Base-by-base conservation (phyloP, 805 yeast species). In the Saccharomycopsis oosterbeekiorum region DNA sequence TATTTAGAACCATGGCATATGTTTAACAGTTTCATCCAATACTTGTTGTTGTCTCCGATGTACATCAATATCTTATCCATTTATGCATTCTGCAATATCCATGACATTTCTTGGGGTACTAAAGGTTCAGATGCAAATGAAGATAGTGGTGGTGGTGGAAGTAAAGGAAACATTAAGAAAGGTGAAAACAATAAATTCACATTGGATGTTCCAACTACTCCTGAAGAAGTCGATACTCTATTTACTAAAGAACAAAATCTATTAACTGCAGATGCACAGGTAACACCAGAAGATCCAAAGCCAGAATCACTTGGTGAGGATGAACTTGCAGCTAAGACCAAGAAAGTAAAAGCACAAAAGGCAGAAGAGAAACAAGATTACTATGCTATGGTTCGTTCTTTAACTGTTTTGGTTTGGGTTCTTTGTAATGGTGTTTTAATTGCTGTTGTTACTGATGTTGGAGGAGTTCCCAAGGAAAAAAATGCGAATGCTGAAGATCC, bases 401-500 rank as follows among this genome's bases (percentile, higher is more conserved):
- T 89, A 69, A 94, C 96, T 1, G 97, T 94, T 26, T 78, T 94
- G 64, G 72, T 85, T 2, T 94, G 99, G 99, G 84, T 91, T 75
- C 76, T 91, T 62, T 83, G 94, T 43, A 94, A 94, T 71, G 86
- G 90, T 67, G 83, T 88, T 39, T 76, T 94, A 57, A 81, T 91
- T 57, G 94, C 92, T 0, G 79, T 91, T 15, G 97, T 94, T 4
- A 78, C 91, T 63, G 89, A 89, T 62, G 82, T 92, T 1, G 97
- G 93, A 57, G 97, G 97, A 5, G 70, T 77, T 59, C 71, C 74
- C 17, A 41, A 26, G 34, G 1, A 59, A 19, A 64, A 79, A 41
- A 42, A 55, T 17, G 65, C 43, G 1, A 14, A 58, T 17, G 65
- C 60, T 37, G 60, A 61, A 17, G 70, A 70, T 34, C 70, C 74